phyloP scores from a whole-genome alignment of 1,284 basidiomycete species.

The Marasmius oreades region DNA sequence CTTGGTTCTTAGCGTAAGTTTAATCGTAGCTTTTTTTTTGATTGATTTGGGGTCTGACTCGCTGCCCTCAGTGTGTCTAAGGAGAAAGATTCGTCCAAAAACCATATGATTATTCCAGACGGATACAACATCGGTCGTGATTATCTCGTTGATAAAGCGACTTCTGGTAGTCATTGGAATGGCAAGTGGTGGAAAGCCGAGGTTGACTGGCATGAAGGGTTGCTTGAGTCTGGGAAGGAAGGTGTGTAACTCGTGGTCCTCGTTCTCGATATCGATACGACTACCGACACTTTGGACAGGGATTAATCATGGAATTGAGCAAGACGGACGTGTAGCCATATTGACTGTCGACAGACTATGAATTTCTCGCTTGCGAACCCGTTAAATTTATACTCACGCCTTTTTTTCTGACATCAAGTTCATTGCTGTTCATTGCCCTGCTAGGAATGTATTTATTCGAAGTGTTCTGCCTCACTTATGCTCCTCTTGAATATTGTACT shows the following conservation, averaged over 20 bases:
- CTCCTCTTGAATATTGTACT: no score
- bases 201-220: slow-evolving; percentile 66
- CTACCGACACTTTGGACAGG: slow-evolving; percentile 35
- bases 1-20: slow-evolving; percentile 70
- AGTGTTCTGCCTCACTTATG: no score
- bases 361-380: neutral
- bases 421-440: no score
- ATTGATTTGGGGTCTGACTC: neutral
- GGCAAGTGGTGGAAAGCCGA: slow-evolving; percentile 69
- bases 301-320: slow-evolving; percentile 74
- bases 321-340: slow-evolving; percentile 76
- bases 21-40: slow-evolving; percentile 6
- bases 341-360: slow-evolving; percentile 52
- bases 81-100: slow-evolving; percentile 63
- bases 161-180: slow-evolving; percentile 52
- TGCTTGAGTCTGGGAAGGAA: slow-evolving; percentile 60
- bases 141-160: slow-evolving; percentile 64
- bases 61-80: slow-evolving; percentile 55
- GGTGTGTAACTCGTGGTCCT: slow-evolving; percentile 38
- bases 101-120: slow-evolving; percentile 69
- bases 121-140: slow-evolving; percentile 77
- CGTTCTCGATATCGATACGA: neutral
- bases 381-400: no score
- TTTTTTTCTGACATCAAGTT: no score
- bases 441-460: no score